Evolutionary conservation across 352 stramenopile species (phyloP).

Genomic region (Phytophthora podocarpi): DNA sequence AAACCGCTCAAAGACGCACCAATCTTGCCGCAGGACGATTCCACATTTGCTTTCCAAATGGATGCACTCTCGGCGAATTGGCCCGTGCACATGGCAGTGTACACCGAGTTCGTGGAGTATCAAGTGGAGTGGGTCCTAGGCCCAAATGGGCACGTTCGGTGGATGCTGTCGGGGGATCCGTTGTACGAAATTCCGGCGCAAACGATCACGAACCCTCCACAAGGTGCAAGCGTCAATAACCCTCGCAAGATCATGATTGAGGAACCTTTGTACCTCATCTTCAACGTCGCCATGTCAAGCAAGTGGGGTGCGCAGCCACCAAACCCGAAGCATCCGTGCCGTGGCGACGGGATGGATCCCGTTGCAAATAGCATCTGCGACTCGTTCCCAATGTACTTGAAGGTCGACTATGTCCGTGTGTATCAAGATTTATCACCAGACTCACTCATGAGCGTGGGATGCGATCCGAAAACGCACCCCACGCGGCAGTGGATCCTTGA

Average conservation of each 20-base stretch:
- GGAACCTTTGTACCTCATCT: constrained; percentile 95
- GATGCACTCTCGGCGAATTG: constrained; percentile 70
- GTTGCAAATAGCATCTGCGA: constrained; percentile 64
- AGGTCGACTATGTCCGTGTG: constrained; percentile 82
- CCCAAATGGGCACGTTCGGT: constrained; percentile 58
- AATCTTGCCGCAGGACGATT: constrained; percentile 3
- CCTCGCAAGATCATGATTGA: constrained; percentile 92
- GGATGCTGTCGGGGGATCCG: constrained; percentile 84
- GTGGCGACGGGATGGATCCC: constrained; percentile 48
- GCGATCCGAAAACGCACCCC: constrained; percentile 65
- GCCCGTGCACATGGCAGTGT: constrained; percentile 53
- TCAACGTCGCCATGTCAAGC: constrained; percentile 95
- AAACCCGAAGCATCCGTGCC: constrained; percentile 64
- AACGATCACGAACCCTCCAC: constrained; percentile 56
- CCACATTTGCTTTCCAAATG: constrained; percentile 77
- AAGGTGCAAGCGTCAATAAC: constrained; percentile 56
- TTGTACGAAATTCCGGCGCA: constrained; percentile 88
- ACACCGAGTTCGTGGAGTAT: constrained; percentile 51
- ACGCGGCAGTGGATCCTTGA: constrained; percentile 79
- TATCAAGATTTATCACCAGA: constrained; percentile 56
- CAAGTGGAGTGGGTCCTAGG: constrained; percentile 72
- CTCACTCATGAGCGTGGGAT: constrained; percentile 63
- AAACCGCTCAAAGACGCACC: constrained; percentile 15
- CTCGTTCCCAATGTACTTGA: constrained; percentile 70
- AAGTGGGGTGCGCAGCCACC: constrained; percentile 85